Evolutionary conservation across 495 filamentous ascomycete genomes (phyloP).

Genomic region (Neurospora sp.): DNA sequence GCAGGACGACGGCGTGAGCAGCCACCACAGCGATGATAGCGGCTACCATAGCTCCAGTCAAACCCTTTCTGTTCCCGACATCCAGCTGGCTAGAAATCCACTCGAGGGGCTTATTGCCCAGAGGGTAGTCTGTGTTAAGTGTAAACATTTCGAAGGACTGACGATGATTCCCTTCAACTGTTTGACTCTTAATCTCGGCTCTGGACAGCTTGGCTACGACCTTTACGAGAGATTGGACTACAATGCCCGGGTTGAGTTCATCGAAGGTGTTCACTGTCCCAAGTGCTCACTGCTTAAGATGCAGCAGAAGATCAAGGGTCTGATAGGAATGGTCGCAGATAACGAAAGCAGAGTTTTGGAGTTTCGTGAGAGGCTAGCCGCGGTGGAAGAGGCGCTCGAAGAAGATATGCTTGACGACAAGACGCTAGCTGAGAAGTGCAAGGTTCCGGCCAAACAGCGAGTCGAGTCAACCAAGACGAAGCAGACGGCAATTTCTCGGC

Average conservation of each 20-base stretch:
- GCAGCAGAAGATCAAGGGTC: slow-evolving; percentile 24
- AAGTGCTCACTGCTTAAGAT: slow-evolving; percentile 71
- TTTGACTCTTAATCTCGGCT: slow-evolving; percentile 70
- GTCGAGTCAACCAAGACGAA: slow-evolving; percentile 73
- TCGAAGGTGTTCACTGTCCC: slow-evolving; percentile 80
- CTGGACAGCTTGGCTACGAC: slow-evolving; percentile 42
- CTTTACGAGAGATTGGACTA: slow-evolving; percentile 72
- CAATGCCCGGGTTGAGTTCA: slow-evolving; percentile 74
- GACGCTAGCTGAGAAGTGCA: slow-evolving; percentile 60
- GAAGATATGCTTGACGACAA: slow-evolving; percentile 73
- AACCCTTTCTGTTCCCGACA: slow-evolving; percentile 15
- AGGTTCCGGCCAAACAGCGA: slow-evolving; percentile 57
- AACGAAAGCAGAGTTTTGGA: slow-evolving; percentile 13
- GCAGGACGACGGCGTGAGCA: slow-evolving; percentile 26
- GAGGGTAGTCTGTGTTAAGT: slow-evolving; percentile 76
- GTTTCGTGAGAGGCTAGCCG: slow-evolving; percentile 41
- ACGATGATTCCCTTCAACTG: slow-evolving; percentile 90
- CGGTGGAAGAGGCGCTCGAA: slow-evolving; percentile 59
- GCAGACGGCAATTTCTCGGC: slow-evolving; percentile 73
- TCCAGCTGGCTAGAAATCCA: slow-evolving; percentile 40
- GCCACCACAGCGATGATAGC: slow-evolving; percentile 39
- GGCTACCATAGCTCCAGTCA: slow-evolving; percentile 32
- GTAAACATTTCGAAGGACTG: slow-evolving; percentile 78
- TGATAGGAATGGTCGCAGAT: slow-evolving; percentile 20
- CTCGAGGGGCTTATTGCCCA: slow-evolving; percentile 85